These are phyloP conservation scores for Lachnellula arida DNA, from an alignment of 2,329 filamentous ascomycete species.

Conservation along the genomic window DNA sequence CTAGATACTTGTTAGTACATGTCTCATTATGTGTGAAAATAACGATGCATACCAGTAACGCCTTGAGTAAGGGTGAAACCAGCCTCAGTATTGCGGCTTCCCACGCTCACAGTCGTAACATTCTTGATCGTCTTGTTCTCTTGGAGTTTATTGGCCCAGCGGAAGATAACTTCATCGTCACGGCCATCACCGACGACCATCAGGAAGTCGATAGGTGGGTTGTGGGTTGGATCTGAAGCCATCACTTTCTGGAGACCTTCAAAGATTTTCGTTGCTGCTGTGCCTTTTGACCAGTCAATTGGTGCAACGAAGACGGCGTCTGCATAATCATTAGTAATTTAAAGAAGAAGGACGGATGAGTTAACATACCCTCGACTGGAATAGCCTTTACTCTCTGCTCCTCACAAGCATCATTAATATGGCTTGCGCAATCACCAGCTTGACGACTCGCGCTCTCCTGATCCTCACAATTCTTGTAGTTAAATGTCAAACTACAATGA, in stretches of 20 bases:
- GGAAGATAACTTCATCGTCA: conserved; percentile 90
- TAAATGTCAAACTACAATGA: conserved; percentile 88
- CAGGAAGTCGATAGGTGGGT: conserved; percentile 67
- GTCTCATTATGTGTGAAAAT: not conserved
- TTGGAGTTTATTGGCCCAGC: conserved; percentile 80
- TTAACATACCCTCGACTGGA: conserved; percentile 54
- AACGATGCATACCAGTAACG: conserved; percentile 67
- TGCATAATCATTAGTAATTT: conserved; percentile 12
- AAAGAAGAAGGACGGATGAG: not conserved
- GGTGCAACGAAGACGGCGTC: conserved; percentile 79
- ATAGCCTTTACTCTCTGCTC: conserved; percentile 79
- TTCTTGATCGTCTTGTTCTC: conserved; percentile 55
- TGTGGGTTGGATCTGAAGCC: conserved; percentile 31
- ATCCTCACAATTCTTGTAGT: conserved; percentile 80
- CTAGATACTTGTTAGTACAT: conserved; percentile 21
- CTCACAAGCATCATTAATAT: conserved; percentile 92
- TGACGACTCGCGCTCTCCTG: conserved; percentile 69
- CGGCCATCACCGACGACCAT: conserved; percentile 87
- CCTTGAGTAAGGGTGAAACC: conserved; percentile 82
- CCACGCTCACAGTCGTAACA: conserved; percentile 81
- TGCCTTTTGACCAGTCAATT: conserved; percentile 81
- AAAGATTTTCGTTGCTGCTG: conserved; percentile 72
- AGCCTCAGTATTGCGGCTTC: conserved; percentile 83
- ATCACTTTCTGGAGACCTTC: conserved; percentile 46
- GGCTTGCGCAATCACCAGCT: conserved; percentile 84